These are phyloP conservation scores for Gilbertella persicaria DNA, from an alignment of 371 early-diverging fungal genomes.

Conservation along the genomic window DNA sequence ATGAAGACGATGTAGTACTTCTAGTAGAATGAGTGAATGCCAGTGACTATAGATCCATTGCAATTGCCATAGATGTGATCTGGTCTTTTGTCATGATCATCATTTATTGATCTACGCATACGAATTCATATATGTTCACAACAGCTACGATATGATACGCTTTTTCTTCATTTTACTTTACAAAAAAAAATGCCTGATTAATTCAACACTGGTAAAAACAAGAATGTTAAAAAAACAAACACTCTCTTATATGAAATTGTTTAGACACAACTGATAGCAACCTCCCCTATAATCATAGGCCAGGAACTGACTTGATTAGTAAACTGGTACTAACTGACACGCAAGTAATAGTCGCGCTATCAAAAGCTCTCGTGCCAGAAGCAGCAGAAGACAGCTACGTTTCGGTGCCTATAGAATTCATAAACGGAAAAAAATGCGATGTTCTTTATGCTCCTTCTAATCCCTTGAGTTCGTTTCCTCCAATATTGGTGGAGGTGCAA, in stretches of 20 bases:
- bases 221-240: slow-evolving; percentile 1
- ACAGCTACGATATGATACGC: too few relatives aligned
- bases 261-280: slow-evolving; percentile 1
- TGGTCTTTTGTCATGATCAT: too few relatives aligned
- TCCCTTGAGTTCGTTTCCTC: slow-evolving; percentile 16
- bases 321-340: slow-evolving; percentile 17
- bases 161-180: too few relatives aligned
- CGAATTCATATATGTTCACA: too few relatives aligned
- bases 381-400: slow-evolving; percentile 16
- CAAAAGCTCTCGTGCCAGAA: slow-evolving; percentile 16
- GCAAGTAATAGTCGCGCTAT: slow-evolving; percentile 5
- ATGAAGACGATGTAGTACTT: too few relatives aligned
- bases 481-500: slow-evolving; percentile 15
- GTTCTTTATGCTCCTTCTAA: slow-evolving; percentile 15
- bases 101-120: too few relatives aligned
- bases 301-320: slow-evolving; percentile 17
- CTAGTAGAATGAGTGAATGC: too few relatives aligned
- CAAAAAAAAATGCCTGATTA: too few relatives aligned
- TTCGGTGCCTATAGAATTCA: slow-evolving; percentile 14
- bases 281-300: slow-evolving; percentile 4
- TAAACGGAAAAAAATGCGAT: slow-evolving; percentile 13
- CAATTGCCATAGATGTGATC: too few relatives aligned
- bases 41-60: too few relatives aligned
- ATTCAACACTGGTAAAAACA: too few relatives aligned
- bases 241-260: slow-evolving; percentile 10